Conservation (phyloP, 2,329 filamentous ascomycete species). For the Aureobasidium namibiae region DNA sequence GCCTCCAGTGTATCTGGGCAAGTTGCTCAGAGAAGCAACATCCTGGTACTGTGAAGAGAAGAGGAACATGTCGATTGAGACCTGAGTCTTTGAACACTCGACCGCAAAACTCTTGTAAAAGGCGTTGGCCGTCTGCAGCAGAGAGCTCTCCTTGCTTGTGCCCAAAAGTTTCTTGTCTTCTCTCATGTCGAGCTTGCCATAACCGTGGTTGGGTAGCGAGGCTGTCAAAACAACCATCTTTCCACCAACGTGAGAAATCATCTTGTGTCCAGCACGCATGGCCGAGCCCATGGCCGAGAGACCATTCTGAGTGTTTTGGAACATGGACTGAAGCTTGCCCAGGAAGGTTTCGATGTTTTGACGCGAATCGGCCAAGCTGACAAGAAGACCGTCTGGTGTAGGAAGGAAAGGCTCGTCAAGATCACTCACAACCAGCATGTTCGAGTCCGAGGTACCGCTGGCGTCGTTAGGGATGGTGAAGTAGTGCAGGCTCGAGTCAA, state of each 20-base stretch:
- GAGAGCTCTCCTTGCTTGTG: slow-evolving; percentile 79
- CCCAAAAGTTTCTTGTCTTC: slow-evolving; percentile 95
- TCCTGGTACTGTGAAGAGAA: slow-evolving; percentile 96
- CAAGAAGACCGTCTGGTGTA: slow-evolving; percentile 82
- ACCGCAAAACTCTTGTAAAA: slow-evolving; percentile 99
- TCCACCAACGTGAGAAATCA: slow-evolving; percentile 87
- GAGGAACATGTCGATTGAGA: slow-evolving; percentile 96
- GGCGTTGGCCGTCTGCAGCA: slow-evolving; percentile 86
- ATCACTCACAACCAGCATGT: slow-evolving; percentile 90
- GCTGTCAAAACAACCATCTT: slow-evolving; percentile 91
- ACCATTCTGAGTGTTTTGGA: slow-evolving; percentile 83
- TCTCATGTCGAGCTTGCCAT: slow-evolving; percentile 83
- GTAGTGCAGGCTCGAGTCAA: slow-evolving; percentile 91
- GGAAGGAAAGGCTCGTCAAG: slow-evolving; percentile 94
- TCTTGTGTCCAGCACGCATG: slow-evolving; percentile 84
- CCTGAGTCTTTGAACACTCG: slow-evolving; percentile 97
- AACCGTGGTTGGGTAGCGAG: slow-evolving; percentile 80
- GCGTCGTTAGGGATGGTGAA: slow-evolving; percentile 88
- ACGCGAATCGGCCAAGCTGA: slow-evolving; percentile 80
- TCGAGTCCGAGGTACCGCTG: slow-evolving; percentile 75
- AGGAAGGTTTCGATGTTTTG: slow-evolving; percentile 89
- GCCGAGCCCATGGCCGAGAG: slow-evolving; percentile 94
- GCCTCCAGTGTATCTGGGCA: slow-evolving; percentile 91
- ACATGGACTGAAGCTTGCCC: slow-evolving; percentile 88
- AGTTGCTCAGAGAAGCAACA: slow-evolving; percentile 88